phyloP scores from a whole-genome alignment of 495 filamentous ascomycete genomes.

The Aspergillus hancockii region DNA sequence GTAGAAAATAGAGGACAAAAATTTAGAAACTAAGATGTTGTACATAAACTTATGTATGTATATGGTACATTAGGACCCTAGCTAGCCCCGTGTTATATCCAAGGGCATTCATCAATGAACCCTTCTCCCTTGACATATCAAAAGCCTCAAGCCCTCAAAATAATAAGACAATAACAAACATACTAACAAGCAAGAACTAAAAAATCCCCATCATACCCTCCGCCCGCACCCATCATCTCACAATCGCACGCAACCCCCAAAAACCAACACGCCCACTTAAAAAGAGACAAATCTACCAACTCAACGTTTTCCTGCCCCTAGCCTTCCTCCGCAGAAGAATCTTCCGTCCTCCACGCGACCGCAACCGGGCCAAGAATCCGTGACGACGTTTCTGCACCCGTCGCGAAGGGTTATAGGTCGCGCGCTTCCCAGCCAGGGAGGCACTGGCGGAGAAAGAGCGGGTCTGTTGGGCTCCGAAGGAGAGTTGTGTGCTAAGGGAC shows the following conservation, averaged over 20 bases:
- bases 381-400: constrained; percentile 70
- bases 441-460: constrained; percentile 46
- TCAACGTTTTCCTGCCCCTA: constrained; percentile 64
- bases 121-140: neutral
- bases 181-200: neutral
- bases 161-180: neutral
- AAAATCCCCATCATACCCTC: neutral
- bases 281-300: constrained; percentile 38
- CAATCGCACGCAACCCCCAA: neutral
- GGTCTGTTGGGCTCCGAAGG: constrained; percentile 23
- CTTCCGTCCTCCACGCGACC: constrained; percentile 55
- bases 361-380: constrained; percentile 64
- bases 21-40: neutral
- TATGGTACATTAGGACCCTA: neutral
- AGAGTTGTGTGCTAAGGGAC: constrained; percentile 22
- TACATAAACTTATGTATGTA: neutral
- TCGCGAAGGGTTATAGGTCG: constrained; percentile 68
- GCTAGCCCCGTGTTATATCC: neutral
- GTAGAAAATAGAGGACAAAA: neutral
- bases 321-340: constrained; percentile 57
- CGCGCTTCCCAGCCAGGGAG: constrained; percentile 52
- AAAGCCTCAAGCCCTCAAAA: neutral
- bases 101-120: neutral
- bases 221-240: neutral
- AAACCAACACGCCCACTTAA: neutral